Evolutionary conservation across 2,329 filamentous ascomycete genomes (phyloP), one percentile per base, ranked within the genome.

Genomic region (Aspergillus chevalieri): DNA sequence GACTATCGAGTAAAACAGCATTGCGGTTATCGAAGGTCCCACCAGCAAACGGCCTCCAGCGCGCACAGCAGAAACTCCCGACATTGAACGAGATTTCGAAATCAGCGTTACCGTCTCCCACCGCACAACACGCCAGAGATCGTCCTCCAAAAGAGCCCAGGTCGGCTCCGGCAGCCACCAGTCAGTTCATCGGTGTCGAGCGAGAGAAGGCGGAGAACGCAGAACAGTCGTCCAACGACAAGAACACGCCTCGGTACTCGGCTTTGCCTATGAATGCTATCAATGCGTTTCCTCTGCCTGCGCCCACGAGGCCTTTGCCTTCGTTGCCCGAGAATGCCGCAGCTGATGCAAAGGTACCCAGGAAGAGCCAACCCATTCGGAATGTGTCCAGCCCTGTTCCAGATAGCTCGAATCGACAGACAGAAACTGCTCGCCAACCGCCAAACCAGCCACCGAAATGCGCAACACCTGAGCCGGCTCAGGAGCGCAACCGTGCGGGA

Each of bases 281-380:
- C 14, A 55, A 68, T 33, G 56, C 63, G 12, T 65, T 67, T 34
- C 64, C 67, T 52, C 59, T 67, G 17, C 68, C 68, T 14, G 65
- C 67, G 28, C 68, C 68, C 10, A 64, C 57, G 22, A 60, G 54
- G 28, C 65, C 68, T 26, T 48, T 70, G 4, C 68, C 68, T 45
- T 63, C 62, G 4, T 48, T 69, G 7, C 68, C 68, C 8, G 54
- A n/a, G 34, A 2, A 14, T 36, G n/a, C 6, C 15, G 6, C 14
- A 17, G 3, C 14, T 36, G 34, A 36, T 17, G 14, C 14, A 36
- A 36, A 36, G 34, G 15, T n/a, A 36, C 43, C 21, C 21, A 26
- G 15, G 21, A 33, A 12, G 14, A 14, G 43, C 15, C 24, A 24
- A 5, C 34, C n/a, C 3, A n/a, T 17, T 6, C 34, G n/a, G n/a